phyloP scores from a whole-genome alignment of 2,329 filamentous ascomycete genomes.

The Colletotrichum agaves region DNA sequence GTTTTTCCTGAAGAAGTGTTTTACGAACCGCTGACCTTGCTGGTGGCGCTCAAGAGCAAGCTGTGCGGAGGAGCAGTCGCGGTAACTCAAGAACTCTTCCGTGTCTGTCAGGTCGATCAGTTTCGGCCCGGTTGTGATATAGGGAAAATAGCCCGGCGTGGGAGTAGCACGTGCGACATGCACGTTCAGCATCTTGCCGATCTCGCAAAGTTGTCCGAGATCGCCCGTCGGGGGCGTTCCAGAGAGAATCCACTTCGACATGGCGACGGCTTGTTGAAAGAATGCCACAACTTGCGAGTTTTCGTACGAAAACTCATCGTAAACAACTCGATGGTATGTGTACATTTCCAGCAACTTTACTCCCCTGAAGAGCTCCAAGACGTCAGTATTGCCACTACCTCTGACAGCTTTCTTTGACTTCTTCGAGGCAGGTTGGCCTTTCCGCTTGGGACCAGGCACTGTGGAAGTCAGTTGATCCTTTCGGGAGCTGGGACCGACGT shows the following conservation, averaged over 20 bases:
- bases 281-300: constrained; percentile 47
- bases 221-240: constrained; percentile 53
- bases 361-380: constrained; percentile 29
- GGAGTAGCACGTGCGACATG: constrained; percentile 52
- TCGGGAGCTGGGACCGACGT: constrained; percentile 26
- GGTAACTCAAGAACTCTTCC: constrained; percentile 48
- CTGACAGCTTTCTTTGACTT: neutral
- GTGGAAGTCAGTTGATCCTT: constrained; percentile 20
- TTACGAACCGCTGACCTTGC: constrained; percentile 47
- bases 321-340: constrained; percentile 51
- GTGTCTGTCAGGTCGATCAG: constrained; percentile 43
- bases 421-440: constrained; percentile 4
- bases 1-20: constrained; percentile 47
- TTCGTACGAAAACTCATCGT: constrained; percentile 57
- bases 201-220: constrained; percentile 49
- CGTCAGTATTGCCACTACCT: neutral
- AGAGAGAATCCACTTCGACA: constrained; percentile 56
- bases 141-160: constrained; percentile 49
- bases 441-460: neutral
- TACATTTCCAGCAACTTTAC: constrained; percentile 49
- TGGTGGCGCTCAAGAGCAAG: constrained; percentile 49
- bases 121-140: constrained; percentile 48
- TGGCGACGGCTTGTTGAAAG: constrained; percentile 45
- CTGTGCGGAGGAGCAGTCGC: constrained; percentile 47
- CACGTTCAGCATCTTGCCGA: constrained; percentile 49